Percentiles rank a stretch among this genome's conserved stretches.
phyloP scores from a whole-genome alignment of 1,139 yeast species.

The Protomyces lactucae-debilis region DNA sequence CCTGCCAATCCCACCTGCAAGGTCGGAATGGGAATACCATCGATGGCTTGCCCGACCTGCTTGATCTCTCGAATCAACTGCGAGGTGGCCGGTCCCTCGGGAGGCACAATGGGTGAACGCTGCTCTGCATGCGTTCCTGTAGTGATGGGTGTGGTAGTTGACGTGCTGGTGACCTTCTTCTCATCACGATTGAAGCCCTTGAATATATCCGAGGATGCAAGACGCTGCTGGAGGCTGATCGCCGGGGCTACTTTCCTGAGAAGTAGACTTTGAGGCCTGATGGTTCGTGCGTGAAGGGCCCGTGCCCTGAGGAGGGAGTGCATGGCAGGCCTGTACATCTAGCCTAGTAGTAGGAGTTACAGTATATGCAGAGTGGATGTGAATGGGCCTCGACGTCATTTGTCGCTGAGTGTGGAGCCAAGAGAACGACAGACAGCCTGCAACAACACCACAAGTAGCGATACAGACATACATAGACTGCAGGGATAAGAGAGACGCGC shows the following conservation, averaged over 20 bases:
- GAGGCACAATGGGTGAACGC: slow-evolving; percentile 17
- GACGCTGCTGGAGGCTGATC: neutral
- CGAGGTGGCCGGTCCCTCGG: slow-evolving; percentile 11
- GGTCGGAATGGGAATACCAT: slow-evolving; percentile 25
- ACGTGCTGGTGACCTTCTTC: slow-evolving; percentile 15
- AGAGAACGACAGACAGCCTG: neutral
- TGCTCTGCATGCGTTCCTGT: slow-evolving; percentile 23
- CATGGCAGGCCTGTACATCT: neutral
- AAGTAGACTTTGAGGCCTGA: too few relatives aligned
- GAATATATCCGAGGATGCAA: neutral
- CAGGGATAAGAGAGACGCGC: neutral
- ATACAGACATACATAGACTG: too few relatives aligned
- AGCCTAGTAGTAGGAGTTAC: too few relatives aligned
- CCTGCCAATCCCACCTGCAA: slow-evolving; percentile 25
- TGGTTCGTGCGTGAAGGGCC: too few relatives aligned
- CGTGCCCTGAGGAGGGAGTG: neutral
- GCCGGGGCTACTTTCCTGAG: too few relatives aligned
- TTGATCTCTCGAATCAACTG: slow-evolving; percentile 20
- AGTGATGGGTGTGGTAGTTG: slow-evolving; percentile 22
- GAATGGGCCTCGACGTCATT: neutral
- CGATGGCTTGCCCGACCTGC: slow-evolving; percentile 10
- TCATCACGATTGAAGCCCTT: slow-evolving; percentile 3
- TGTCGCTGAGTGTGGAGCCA: neutral
- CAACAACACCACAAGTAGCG: too few relatives aligned
- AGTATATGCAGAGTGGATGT: too few relatives aligned